Evolutionary conservation across 2,329 filamentous ascomycete species (phyloP).

Genomic region (Nakataea oryzae): DNA sequence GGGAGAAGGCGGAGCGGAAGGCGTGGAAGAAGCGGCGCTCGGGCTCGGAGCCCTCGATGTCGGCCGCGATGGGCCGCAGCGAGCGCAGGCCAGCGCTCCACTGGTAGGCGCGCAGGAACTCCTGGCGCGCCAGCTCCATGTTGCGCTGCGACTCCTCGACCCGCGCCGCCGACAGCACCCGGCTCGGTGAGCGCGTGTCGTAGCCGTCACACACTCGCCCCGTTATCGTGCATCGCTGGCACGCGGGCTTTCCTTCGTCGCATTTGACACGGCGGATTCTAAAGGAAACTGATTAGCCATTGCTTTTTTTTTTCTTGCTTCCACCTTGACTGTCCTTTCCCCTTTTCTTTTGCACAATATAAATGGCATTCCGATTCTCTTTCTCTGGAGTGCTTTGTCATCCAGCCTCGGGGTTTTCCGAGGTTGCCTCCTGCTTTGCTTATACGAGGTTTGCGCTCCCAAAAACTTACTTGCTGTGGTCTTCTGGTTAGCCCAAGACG

Average conservation of each 20-base stretch:
- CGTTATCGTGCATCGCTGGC: conserved; percentile 21
- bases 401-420: background rate
- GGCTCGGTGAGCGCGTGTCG: conserved; percentile 11
- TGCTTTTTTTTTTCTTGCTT: conserved; percentile 15
- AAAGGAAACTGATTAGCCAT: background rate
- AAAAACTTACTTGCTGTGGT: conserved; percentile 16
- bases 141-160: conserved; percentile 1
- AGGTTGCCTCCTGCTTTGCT: background rate
- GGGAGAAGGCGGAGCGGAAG: conserved; percentile 20
- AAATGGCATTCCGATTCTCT: background rate
- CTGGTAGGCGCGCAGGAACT: conserved; percentile 15
- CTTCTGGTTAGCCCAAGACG: conserved; percentile 6
- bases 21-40: conserved; percentile 24
- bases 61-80: conserved; percentile 22
- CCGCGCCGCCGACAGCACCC: conserved; percentile 4
- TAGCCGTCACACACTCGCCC: conserved; percentile 25
- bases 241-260: conserved; percentile 22
- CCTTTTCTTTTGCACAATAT: background rate
- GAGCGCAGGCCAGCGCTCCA: conserved; percentile 14
- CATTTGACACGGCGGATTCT: conserved; percentile 26
- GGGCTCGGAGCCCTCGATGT: conserved; percentile 21
- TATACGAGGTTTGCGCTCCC: background rate
- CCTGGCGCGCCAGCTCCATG: conserved; percentile 13
- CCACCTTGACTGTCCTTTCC: too few relatives aligned
- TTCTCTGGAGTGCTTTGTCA: background rate